Evolutionary conservation across 1,284 basidiomycete species (phyloP).

Genomic region (Moesziomyces globuligerus): DNA sequence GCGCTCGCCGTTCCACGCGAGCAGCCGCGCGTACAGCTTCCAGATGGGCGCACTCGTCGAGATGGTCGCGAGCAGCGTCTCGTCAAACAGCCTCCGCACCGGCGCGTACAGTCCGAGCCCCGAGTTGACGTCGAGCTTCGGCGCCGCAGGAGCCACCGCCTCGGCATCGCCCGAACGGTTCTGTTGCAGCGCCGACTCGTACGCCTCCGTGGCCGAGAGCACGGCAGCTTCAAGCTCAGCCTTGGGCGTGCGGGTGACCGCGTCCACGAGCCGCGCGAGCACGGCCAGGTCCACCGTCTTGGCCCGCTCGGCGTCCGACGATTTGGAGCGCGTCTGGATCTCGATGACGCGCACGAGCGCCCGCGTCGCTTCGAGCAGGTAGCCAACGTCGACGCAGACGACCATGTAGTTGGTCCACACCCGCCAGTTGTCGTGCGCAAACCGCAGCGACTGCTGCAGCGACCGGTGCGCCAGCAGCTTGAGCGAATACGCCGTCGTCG

Average conservation of each 20-base stretch:
- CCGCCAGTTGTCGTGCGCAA: conserved; percentile 89
- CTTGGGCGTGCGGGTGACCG: conserved; percentile 73
- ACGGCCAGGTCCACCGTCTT: conserved; percentile 84
- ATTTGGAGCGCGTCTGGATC: conserved; percentile 71
- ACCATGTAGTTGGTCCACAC: conserved; percentile 99
- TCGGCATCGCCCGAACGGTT: background rate
- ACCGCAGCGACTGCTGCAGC: conserved; percentile 85
- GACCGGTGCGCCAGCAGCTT: conserved; percentile 93
- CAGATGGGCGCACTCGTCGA: conserved; percentile 69
- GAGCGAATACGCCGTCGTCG: conserved; percentile 70
- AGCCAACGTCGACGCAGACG: conserved; percentile 90
- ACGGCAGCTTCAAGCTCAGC: conserved; percentile 19
- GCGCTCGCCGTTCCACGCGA: conserved; percentile 50
- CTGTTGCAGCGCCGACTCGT: conserved; percentile 6
- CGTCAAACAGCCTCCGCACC: conserved; percentile 78
- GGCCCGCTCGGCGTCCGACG: conserved; percentile 69
- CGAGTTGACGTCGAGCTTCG: conserved; percentile 72
- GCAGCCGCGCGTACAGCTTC: conserved; percentile 56
- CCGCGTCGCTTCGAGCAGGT: conserved; percentile 85
- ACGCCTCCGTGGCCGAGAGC: conserved; percentile 35
- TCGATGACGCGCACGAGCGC: conserved; percentile 86
- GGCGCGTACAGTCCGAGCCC: conserved; percentile 75
- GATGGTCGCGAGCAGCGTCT: conserved; percentile 80
- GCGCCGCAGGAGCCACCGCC: conserved; percentile 7
- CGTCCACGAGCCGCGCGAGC: conserved; percentile 85